Percentiles rank a stretch among this genome's conserved stretches.
Conservation (phyloP, 495 filamentous ascomycete species). For the Eremomyces bilateralis region DNA sequence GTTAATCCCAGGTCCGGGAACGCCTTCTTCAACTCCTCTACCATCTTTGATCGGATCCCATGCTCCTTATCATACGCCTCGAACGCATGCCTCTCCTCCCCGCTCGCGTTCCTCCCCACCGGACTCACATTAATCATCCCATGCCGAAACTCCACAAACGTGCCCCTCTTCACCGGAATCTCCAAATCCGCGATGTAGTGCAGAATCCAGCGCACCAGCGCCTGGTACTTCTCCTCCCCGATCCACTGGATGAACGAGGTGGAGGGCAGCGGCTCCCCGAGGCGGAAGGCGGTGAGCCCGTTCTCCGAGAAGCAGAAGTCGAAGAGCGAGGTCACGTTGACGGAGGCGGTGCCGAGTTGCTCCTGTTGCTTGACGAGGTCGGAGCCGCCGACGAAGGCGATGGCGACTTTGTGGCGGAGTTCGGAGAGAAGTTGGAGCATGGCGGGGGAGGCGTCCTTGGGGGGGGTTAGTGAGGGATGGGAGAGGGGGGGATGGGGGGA, state of each 20-base stretch:
- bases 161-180: constrained; percentile 76
- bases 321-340: constrained; percentile 59
- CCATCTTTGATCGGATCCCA: constrained; percentile 48
- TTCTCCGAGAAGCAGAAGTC: constrained; percentile 96
- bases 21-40: constrained; percentile 51
- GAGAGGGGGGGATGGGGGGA: too few relatives aligned
- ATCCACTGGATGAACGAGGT: constrained; percentile 81
- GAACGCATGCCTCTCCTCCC: constrained; percentile 60
- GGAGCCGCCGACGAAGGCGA: constrained; percentile 53
- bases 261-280: constrained; percentile 47
- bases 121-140: constrained; percentile 94
- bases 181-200: constrained; percentile 80
- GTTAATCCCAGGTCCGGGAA: constrained; percentile 72
- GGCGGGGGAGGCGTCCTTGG: constrained; percentile 43
- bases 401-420: constrained; percentile 73
- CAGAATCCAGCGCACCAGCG: constrained; percentile 64
- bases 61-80: constrained; percentile 55
- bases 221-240: constrained; percentile 82
- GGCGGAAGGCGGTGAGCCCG: constrained; percentile 72
- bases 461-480: too few relatives aligned
- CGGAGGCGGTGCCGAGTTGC: constrained; percentile 47
- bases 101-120: constrained; percentile 72
- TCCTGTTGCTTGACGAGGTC: constrained; percentile 89
- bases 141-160: constrained; percentile 90
- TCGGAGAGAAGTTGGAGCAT: constrained; percentile 60